Percentiles rank a stretch among this genome's conserved stretches.
phyloP scores from a whole-genome alignment of 2,329 filamentous ascomycete genomes.

The Hirsutella minnesotensis region DNA sequence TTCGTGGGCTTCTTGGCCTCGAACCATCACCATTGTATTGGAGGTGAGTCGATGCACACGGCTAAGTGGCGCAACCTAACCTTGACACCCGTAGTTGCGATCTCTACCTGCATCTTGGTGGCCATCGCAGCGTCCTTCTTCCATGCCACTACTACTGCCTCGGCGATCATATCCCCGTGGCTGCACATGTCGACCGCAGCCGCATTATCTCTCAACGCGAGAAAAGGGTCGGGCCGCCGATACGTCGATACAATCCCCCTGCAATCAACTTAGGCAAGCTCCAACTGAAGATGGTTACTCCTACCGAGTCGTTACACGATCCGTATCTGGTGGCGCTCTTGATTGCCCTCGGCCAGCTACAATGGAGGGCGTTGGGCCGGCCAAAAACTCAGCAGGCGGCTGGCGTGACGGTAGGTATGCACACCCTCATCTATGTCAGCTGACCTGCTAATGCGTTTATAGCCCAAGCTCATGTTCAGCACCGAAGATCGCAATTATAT shows the following conservation, averaged over 20 bases:
- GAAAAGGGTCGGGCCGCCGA: not conserved
- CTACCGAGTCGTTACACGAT: not conserved
- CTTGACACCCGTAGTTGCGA: not conserved
- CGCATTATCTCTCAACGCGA: not conserved
- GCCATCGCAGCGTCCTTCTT: not conserved
- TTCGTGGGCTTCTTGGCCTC: not conserved
- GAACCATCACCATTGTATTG: not conserved
- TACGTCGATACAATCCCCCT: not conserved
- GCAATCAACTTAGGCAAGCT: not conserved
- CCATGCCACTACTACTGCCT: not conserved
- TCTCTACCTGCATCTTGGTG: not conserved
- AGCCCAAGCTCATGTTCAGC: not conserved
- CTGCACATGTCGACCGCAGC: not conserved
- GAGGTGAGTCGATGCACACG: not conserved
- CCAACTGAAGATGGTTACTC: not conserved
- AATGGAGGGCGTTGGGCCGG: not conserved
- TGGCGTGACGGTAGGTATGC: not conserved
- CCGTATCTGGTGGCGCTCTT: constrained; percentile 1
- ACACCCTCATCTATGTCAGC: not conserved
- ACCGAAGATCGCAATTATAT: not conserved
- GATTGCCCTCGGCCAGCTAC: not conserved
- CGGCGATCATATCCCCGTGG: not conserved
- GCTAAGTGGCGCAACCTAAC: not conserved
- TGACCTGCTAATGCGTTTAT: not conserved
- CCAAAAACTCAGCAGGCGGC: not conserved